Conservation (phyloP, 1,284 basidiomycete species). For the Moesziomyces globuligerus region DNA sequence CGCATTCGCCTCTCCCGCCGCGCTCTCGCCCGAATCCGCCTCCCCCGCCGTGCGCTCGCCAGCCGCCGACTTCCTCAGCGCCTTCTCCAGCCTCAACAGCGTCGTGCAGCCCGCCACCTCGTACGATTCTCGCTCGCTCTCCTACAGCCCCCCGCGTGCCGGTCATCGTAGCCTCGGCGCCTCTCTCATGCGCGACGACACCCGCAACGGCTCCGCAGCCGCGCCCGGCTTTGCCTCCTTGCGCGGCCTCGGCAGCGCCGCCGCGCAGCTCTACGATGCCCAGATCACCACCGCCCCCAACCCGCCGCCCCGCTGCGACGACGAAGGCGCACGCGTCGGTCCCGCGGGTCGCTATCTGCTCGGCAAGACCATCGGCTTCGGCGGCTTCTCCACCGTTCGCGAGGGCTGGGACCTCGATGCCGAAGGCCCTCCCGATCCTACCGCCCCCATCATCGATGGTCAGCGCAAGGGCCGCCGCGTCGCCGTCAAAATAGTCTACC, state of each 20-base stretch:
- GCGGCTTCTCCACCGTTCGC: slow-evolving; percentile 86
- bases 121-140: slow-evolving; percentile 38
- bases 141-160: slow-evolving; percentile 40
- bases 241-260: slow-evolving; percentile 43
- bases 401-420: slow-evolving; percentile 69
- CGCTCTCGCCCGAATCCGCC: slow-evolving; percentile 11
- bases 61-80: slow-evolving; percentile 80
- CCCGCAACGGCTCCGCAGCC: slow-evolving; percentile 23
- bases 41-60: slow-evolving; percentile 68
- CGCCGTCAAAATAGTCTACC: slow-evolving; percentile 58
- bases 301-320: slow-evolving; percentile 37
- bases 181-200: slow-evolving; percentile 25
- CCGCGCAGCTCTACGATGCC: slow-evolving; percentile 32
- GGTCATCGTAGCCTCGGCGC: slow-evolving; percentile 31
- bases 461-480: slow-evolving; percentile 34
- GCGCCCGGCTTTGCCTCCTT: slow-evolving; percentile 25
- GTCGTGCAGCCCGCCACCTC: slow-evolving; percentile 27
- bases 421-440: slow-evolving; percentile 20
- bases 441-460: slow-evolving; percentile 30
- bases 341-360: slow-evolving; percentile 74
- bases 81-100: slow-evolving; percentile 70
- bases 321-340: slow-evolving; percentile 54
- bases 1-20: slow-evolving; percentile 9
- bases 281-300: slow-evolving; percentile 20
- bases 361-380: slow-evolving; percentile 80